phyloP scores from a whole-genome alignment of 1,284 basidiomycete species.

The Tilletia indica region DNA sequence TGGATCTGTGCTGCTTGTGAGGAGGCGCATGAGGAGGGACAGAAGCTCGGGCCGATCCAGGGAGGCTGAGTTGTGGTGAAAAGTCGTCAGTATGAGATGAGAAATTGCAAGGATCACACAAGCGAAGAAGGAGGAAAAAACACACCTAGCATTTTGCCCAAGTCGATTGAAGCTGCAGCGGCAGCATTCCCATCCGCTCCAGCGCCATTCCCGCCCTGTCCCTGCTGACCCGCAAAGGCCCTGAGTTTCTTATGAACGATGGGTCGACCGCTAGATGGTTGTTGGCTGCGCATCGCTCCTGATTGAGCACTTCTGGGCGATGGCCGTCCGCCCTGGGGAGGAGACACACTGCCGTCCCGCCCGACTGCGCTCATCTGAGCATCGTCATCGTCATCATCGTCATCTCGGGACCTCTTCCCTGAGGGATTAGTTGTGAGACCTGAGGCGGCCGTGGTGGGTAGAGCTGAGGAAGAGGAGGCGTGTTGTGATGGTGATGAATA shows the following conservation, averaged over 20 bases:
- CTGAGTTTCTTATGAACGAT: conserved; percentile 15
- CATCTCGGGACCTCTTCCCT: conserved; percentile 1
- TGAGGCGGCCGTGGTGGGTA: neutral
- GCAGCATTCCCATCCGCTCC: neutral
- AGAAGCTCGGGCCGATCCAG: conserved; percentile 49
- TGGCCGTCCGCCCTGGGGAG: neutral
- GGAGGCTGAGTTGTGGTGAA: conserved; percentile 27
- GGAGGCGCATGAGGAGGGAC: conserved; percentile 36
- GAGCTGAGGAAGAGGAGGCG: neutral
- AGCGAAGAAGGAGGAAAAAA: neutral
- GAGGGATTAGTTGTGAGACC: neutral
- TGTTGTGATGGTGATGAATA: neutral
- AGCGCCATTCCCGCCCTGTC: too few species aligned
- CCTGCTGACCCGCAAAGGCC: neutral
- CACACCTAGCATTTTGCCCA: conserved; percentile 14
- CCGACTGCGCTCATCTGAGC: conserved; percentile 13
- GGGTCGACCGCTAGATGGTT: conserved; percentile 2
- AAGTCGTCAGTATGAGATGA: too few species aligned
- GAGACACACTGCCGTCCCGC: neutral
- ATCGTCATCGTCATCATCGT: conserved; percentile 14
- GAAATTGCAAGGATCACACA: too few species aligned
- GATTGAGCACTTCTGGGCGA: neutral
- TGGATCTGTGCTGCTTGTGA: conserved; percentile 33
- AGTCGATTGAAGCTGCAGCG: neutral
- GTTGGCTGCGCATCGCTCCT: neutral